Base-by-base conservation (phyloP, 1,139 yeast species). In the Suhomyces chickasaworum region DNA sequence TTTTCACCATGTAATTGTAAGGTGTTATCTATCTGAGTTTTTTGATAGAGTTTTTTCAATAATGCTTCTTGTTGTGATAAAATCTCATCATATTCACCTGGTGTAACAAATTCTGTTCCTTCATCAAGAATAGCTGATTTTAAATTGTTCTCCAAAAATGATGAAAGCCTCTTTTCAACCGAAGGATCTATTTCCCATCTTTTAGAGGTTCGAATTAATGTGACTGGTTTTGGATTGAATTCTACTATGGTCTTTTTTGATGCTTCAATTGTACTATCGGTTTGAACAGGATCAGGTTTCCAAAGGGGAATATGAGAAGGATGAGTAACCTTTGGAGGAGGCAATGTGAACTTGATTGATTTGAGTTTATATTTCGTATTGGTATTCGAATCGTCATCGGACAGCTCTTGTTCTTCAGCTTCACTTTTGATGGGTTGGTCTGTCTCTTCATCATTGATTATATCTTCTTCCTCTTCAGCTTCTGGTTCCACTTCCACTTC, bases 301-400 rank as follows among this genome's bases (percentile, higher is more conserved):
- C 96, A 65, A 69, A 87, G 44, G 73, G 80, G 55, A 72, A 78
- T 62, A 67, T 89, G 96, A 4, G 81, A 76, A 2, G 97, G 97
- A 60, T 89, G 91, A 0, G 95, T 85, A 4, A 89, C 75, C 7
- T 80, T 65, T 22, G 85, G 86, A 9, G 76, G 74, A 1, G 89
- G 86, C 5, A 81, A 69, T 2, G 78, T 59, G 41, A 73, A 73
- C 33, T 70, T 76, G 17, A 87, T 56, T 8, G 69, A 71, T 13
- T 84, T 65, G 13, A 72, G 43, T 44, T 65, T 70, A 47, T 63
- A 60, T 50, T 54, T 60, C 53, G 72, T 60, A 31, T 42, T 60
- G 53, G 72, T 60, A 31, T 42, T 43, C 10, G 34, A 39, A 7
- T 44, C 53, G 6, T 47, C 46, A 32, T 52, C 59, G 12, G 52